Base-by-base conservation (phyloP, 1,284 basidiomycete species). In the Entoloma clypeatum region DNA sequence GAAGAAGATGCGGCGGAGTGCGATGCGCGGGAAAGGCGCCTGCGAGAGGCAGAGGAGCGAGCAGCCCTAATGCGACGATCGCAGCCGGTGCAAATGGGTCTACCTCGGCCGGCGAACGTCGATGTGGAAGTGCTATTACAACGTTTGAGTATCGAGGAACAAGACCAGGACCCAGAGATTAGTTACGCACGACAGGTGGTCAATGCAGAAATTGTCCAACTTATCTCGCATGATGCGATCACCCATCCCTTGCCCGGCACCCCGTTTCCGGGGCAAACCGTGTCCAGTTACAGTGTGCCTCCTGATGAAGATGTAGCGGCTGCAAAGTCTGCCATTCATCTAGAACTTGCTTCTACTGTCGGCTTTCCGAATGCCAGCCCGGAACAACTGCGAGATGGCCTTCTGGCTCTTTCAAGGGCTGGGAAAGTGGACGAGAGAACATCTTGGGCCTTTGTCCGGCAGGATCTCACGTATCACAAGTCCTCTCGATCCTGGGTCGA, bases 1-100 rank as follows among this genome's bases (percentile, higher is more conserved):
- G 86, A 86, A 53, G 90, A 95, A 63, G 95, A 99, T 62, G 92
- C 92, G 0, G 88, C 92, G 1, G 93, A 96, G 59, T 76, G 95
- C 17, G 94, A 99, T 60, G 90, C 88, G 1, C 75, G 79, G 40
- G 58, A 90, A 29, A 79, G 75, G 55, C 75, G 79, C 29, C 63
- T 75, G 34, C 74, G 73, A 39, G 90, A 92, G 57, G 85, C 87
- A 52, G 89, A 90, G 61, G 85, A 89, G 58, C 69, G 75, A 38
- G 84, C 79, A 51, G 81, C 79, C 16, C 69, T 96, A 9, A 92
- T 88, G 4, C 71, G 94, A 46, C 73, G 94, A 42, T 89, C 86
- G 26, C 79, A 84, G 50, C 81, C 78, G 25, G 88, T 99, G 39
- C 88, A 94, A 63, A 76, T 75, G 7, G 81, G 79, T 24, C 71